Conservation (phyloP, 163 green algal genomes). For the Coccomyxa subellipsoidea region DNA sequence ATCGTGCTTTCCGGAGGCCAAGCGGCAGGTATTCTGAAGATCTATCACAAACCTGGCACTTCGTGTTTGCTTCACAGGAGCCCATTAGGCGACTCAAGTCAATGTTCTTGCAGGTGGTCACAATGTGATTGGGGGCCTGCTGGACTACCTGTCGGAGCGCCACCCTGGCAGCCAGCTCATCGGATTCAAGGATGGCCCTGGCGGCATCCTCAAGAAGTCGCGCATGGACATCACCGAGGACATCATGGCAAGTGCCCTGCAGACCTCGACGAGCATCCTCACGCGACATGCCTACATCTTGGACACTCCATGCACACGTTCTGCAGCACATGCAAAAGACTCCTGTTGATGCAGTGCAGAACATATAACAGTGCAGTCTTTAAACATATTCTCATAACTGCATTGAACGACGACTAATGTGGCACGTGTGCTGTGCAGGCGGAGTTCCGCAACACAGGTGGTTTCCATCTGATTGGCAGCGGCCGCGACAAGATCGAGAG, state of each 20-base stretch:
- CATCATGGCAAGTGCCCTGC: conserved; percentile 43
- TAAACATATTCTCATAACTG: too few species aligned
- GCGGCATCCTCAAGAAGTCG: conserved; percentile 42
- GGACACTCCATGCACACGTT: neutral
- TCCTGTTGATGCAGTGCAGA: neutral
- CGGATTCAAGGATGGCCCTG: conserved; percentile 54
- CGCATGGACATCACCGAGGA: conserved; percentile 37
- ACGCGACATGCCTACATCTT: neutral
- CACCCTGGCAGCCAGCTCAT: conserved; percentile 48
- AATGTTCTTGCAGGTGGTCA: conserved; percentile 58
- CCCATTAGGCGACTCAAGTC: too few species aligned
- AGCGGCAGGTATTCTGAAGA: conserved; percentile 35
- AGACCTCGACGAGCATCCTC: neutral
- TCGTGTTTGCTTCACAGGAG: too few species aligned
- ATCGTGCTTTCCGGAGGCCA: conserved; percentile 64
- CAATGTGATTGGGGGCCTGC: conserved; percentile 67
- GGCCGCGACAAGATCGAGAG: conserved; percentile 56
- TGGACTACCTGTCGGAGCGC: conserved; percentile 41
- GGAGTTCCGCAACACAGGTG: conserved; percentile 57
- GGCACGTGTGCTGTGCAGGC: neutral
- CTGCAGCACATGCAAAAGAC: neutral
- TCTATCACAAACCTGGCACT: too few species aligned
- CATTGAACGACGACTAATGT: neutral
- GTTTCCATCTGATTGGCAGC: conserved; percentile 65
- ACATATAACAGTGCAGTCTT: neutral